A percentile compares a stretch with the other conserved stretches of the same genome.
phyloP scores from a whole-genome alignment of 805 yeast genomes.

The Yarrowia sp. region DNA sequence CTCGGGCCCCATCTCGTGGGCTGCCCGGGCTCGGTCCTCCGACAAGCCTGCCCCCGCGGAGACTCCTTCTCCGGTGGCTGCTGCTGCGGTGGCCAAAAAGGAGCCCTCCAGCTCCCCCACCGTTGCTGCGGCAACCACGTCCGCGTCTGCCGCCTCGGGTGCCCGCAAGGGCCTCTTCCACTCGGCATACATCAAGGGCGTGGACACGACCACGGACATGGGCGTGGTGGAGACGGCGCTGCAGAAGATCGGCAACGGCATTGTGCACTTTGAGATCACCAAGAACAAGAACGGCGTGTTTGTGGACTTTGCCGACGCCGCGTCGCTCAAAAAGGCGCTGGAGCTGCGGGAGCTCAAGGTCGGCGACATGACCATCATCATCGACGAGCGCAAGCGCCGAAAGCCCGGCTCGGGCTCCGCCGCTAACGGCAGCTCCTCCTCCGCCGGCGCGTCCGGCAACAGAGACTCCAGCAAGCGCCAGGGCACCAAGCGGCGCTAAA shows the following conservation, averaged over 20 bases:
- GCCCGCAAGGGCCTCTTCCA: slow-evolving; percentile 32
- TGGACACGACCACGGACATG: slow-evolving; percentile 35
- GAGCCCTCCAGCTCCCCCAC: slow-evolving; percentile 25
- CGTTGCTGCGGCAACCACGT: slow-evolving; percentile 17
- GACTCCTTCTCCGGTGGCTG: slow-evolving; percentile 28
- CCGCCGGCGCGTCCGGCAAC: not conserved
- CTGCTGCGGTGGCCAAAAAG: slow-evolving; percentile 24
- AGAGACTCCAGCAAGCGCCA: slow-evolving; percentile 26
- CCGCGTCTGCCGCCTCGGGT: not conserved
- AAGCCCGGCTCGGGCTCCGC: slow-evolving; percentile 8
- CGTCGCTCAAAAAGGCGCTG: slow-evolving; percentile 37
- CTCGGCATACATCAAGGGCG: slow-evolving; percentile 42
- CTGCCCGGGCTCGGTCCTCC: slow-evolving; percentile 33
- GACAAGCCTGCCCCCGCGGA: slow-evolving; percentile 22
- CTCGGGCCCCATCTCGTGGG: slow-evolving; percentile 36
- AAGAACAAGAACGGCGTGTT: slow-evolving; percentile 39
- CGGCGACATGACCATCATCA: slow-evolving; percentile 35
- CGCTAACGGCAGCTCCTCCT: not conserved
- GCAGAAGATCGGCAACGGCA: slow-evolving; percentile 35
- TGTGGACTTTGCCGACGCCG: slow-evolving; percentile 41
- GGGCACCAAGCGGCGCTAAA: slow-evolving; percentile 24
- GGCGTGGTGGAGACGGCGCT: slow-evolving; percentile 36
- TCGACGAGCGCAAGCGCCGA: slow-evolving; percentile 40
- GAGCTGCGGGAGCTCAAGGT: slow-evolving; percentile 36
- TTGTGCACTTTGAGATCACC: slow-evolving; percentile 40